These are phyloP conservation scores for Cyamopsis tetragonoloba DNA, from an alignment of 306 rosid species.

Conservation along the genomic window DNA sequence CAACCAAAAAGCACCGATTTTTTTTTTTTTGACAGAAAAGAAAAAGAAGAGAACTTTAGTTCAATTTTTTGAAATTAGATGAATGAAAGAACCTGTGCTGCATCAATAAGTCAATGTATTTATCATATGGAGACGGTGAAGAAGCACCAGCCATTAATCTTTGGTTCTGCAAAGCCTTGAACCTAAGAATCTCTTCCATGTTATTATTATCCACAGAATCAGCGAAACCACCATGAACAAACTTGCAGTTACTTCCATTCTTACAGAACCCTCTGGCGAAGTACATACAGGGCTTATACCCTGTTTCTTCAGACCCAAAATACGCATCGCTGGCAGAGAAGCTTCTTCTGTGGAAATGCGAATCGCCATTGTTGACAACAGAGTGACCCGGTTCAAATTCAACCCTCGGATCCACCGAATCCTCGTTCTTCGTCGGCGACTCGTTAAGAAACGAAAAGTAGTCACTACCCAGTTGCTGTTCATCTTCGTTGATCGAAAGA, in stretches of 20 bases:
- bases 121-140: constrained; percentile 45
- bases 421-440: constrained; percentile 40
- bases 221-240: constrained; percentile 45
- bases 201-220: constrained; percentile 50
- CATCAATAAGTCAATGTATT: constrained; percentile 50
- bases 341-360: constrained; percentile 57
- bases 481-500: constrained; percentile 36
- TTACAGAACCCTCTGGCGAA: constrained; percentile 72
- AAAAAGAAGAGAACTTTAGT: neutral
- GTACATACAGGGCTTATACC: constrained; percentile 62
- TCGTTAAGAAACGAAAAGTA: constrained; percentile 62
- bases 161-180: constrained; percentile 54
- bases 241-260: constrained; percentile 67
- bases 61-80: neutral
- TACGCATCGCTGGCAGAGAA: constrained; percentile 60
- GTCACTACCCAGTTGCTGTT: constrained; percentile 46
- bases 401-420: constrained; percentile 41
- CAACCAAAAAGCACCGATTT: no score
- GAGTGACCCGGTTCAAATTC: constrained; percentile 43
- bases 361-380: constrained; percentile 43
- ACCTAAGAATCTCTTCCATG: constrained; percentile 46
- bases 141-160: constrained; percentile 40
- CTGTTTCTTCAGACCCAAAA: constrained; percentile 51
- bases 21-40: neutral
- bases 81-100: constrained; percentile 55